Conservation (phyloP, 2,329 filamentous ascomycete genomes). For the Pseudogymnoascus sp. region DNA sequence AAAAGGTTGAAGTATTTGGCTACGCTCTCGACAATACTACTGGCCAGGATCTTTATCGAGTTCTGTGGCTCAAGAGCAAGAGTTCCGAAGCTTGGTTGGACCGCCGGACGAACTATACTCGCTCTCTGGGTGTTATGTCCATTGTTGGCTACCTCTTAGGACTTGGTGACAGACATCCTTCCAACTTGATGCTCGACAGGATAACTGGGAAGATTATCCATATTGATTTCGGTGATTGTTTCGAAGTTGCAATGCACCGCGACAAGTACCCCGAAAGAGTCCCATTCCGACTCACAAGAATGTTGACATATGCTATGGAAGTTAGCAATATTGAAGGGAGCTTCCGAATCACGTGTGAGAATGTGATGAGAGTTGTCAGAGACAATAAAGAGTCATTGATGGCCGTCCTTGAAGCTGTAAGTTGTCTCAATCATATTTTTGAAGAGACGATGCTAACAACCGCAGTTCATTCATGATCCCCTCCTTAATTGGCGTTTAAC, state of each 20-base stretch:
- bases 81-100: conserved; percentile 97
- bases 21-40: conserved; percentile 99
- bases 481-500: conserved; percentile 92
- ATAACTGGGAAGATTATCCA: conserved; percentile 96
- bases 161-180: conserved; percentile 91
- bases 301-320: conserved; percentile 99
- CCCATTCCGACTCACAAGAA: conserved; percentile 92
- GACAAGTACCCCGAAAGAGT: conserved; percentile 98
- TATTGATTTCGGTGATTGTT: conserved; percentile 98
- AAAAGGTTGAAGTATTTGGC: conserved; percentile 98
- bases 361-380: conserved; percentile 92
- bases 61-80: conserved; percentile 98
- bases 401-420: conserved; percentile 93
- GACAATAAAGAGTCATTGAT: conserved; percentile 98
- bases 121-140: conserved; percentile 97
- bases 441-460: conserved; percentile 20
- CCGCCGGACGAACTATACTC: conserved; percentile 95
- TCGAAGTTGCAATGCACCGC: conserved; percentile 98
- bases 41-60: conserved; percentile 93
- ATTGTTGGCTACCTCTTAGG: conserved; percentile 99
- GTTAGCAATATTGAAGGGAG: conserved; percentile 99
- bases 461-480: conserved; percentile 96
- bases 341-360: conserved; percentile 96
- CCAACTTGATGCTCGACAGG: conserved; percentile 93
- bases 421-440: conserved; percentile 32